phyloP scores from a whole-genome alignment of 257 asterid genomes.

The Nemophila menziesii region DNA sequence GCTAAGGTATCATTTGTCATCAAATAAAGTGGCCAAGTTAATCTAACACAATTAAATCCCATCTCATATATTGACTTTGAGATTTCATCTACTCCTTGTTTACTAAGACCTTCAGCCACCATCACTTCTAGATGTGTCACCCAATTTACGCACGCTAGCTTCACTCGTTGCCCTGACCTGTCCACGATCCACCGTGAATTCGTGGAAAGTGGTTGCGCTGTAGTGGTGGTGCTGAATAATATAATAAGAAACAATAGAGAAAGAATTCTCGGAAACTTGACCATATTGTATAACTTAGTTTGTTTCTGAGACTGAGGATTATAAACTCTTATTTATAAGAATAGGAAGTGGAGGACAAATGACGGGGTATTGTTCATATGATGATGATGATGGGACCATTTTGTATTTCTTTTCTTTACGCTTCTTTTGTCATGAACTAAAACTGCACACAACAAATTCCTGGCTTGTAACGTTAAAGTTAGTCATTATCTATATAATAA shows the following conservation, averaged over 20 bases:
- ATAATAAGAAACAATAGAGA: conserved; percentile 5
- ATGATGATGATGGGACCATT: not conserved
- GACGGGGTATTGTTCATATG: not conserved
- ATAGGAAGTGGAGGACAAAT: not conserved
- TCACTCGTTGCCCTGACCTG: conserved; percentile 55
- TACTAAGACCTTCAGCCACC: conserved; percentile 95
- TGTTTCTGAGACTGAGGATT: not conserved
- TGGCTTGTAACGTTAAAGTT: not conserved
- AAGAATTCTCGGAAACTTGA: conserved; percentile 1
- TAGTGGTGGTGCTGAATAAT: conserved; percentile 3
- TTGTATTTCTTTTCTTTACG: not conserved
- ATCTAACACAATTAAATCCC: conserved; percentile 91
- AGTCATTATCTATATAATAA: no score
- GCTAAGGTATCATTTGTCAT: conserved; percentile 62
- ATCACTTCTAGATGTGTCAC: conserved; percentile 70
- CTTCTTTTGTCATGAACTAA: not conserved
- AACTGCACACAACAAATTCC: not conserved
- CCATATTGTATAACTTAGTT: not conserved
- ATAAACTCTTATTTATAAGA: not conserved
- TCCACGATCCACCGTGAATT: conserved; percentile 77
- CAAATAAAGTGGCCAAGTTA: conserved; percentile 92
- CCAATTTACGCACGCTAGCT: conserved; percentile 89
- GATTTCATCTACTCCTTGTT: conserved; percentile 60
- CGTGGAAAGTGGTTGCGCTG: conserved; percentile 49
- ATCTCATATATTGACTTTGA: conserved; percentile 30